Percentiles rank a stretch among this genome's conserved stretches.
Evolutionary conservation across 2,329 filamentous ascomycete genomes (phyloP).

Genomic region (Microdochium nivale): DNA sequence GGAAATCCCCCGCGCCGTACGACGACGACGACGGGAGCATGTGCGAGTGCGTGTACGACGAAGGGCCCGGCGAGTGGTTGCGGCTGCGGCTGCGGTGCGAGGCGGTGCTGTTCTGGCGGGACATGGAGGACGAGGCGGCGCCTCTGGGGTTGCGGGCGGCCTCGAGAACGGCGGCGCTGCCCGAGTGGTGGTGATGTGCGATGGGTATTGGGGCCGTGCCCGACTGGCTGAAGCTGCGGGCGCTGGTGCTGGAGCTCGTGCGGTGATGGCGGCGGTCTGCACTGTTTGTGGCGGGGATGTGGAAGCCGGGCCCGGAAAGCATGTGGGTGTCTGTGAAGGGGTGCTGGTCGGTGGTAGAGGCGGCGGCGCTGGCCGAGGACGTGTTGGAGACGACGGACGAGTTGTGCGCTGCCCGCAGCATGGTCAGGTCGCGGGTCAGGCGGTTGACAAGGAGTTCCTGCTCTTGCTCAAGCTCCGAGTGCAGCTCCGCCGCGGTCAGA

Average conservation of each 20-base stretch:
- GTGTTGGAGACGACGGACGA: constrained; percentile 57
- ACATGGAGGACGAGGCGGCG: constrained; percentile 20
- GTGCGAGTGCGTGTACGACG: constrained; percentile 35
- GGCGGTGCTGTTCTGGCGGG: constrained; percentile 45
- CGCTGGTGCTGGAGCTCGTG: constrained; percentile 47
- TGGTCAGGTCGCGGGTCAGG: constrained; percentile 76
- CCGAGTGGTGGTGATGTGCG: constrained; percentile 22
- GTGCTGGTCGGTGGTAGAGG: constrained; percentile 36
- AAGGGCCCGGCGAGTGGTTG: constrained; percentile 21
- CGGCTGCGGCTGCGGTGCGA: constrained; percentile 44
- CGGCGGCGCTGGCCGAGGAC: constrained; percentile 43
- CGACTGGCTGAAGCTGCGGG: constrained; percentile 37
- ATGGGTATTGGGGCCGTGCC: constrained; percentile 21
- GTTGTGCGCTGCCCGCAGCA: constrained; percentile 66
- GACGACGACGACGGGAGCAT: too few species aligned
- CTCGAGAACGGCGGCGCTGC: constrained; percentile 31
- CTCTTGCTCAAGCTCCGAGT: constrained; percentile 86
- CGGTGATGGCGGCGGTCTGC: constrained; percentile 43
- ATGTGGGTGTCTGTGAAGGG: constrained; percentile 39
- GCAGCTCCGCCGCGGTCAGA: constrained; percentile 80
- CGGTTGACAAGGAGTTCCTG: constrained; percentile 94
- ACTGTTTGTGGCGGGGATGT: constrained; percentile 43
- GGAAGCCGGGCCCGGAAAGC: constrained; percentile 48
- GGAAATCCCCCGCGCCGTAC: constrained; percentile 28
- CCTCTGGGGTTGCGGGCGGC: constrained; percentile 35